phyloP scores from a whole-genome alignment of 2,329 filamentous ascomycete genomes.

The Beauveria australis region DNA sequence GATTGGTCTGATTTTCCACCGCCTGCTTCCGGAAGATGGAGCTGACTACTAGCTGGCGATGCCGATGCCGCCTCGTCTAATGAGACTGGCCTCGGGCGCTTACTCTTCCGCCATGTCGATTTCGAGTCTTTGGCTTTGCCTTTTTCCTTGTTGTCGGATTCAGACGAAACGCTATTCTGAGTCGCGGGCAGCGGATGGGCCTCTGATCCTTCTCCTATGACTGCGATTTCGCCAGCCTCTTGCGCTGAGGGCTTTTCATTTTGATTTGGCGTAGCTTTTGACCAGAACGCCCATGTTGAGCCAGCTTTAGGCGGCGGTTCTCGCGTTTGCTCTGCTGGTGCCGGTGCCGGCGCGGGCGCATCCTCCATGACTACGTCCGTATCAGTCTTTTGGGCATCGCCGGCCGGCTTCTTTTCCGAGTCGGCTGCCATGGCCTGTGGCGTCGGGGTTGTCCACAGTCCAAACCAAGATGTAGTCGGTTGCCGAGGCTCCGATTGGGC shows the following conservation, averaged over 20 bases:
- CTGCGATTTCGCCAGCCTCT: constrained; percentile 46
- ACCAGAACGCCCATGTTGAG: constrained; percentile 79
- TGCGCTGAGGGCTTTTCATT: constrained; percentile 23
- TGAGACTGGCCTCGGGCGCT: constrained; percentile 38
- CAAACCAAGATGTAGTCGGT: constrained; percentile 29
- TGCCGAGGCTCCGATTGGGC: constrained; percentile 13
- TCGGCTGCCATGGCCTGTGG: constrained; percentile 12
- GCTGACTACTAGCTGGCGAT: constrained; percentile 21
- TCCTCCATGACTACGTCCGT: constrained; percentile 38
- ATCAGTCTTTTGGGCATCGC: constrained; percentile 19
- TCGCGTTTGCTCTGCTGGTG: constrained; percentile 21
- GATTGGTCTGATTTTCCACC: constrained; percentile 13
- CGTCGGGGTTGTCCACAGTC: constrained; percentile 27
- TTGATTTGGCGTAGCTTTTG: constrained; percentile 42
- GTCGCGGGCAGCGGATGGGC: constrained; percentile 41
- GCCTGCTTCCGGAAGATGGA: constrained; percentile 14
- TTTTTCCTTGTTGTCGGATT: constrained; percentile 25
- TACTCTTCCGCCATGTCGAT: constrained; percentile 34
- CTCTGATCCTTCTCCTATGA: constrained; percentile 50
- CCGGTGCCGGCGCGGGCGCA: constrained; percentile 15
- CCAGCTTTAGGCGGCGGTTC: constrained; percentile 39
- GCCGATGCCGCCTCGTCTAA: constrained; percentile 36
- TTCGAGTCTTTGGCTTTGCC: constrained; percentile 25
- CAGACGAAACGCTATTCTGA: constrained; percentile 32
- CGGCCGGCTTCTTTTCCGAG: constrained; percentile 13